Conservation (phyloP, 2,329 filamentous ascomycete species). For the Akanthomyces uredinophilus region DNA sequence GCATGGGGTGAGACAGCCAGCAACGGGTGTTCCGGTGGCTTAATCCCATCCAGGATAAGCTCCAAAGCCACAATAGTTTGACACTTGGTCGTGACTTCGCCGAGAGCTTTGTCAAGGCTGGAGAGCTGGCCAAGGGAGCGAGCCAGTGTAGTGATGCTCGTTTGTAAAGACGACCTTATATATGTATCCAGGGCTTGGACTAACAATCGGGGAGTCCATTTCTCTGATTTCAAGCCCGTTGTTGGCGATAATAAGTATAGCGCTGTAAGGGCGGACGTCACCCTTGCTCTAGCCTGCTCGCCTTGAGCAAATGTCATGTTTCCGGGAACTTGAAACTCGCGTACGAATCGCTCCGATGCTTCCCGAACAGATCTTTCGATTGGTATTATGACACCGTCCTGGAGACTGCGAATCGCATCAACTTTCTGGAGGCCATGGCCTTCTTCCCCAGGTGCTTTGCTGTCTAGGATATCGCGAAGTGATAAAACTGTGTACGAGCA, state of each 20-base stretch:
- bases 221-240: slow-evolving; percentile 45
- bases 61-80: slow-evolving; percentile 90
- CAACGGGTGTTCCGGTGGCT: slow-evolving; percentile 64
- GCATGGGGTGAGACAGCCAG: slow-evolving; percentile 37
- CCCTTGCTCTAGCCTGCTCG: slow-evolving; percentile 70
- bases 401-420: slow-evolving; percentile 64
- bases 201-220: slow-evolving; percentile 64
- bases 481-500: slow-evolving; percentile 75
- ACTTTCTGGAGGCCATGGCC: slow-evolving; percentile 71
- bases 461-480: slow-evolving; percentile 66
- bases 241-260: slow-evolving; percentile 78
- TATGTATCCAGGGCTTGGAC: slow-evolving; percentile 75
- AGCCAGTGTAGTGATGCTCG: slow-evolving; percentile 68
- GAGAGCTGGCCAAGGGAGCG: slow-evolving; percentile 75
- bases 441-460: slow-evolving; percentile 64
- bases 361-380: slow-evolving; percentile 69
- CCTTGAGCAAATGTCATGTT: slow-evolving; percentile 56
- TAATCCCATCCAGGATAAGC: slow-evolving; percentile 64
- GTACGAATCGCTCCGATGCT: slow-evolving; percentile 70
- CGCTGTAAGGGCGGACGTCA: slow-evolving; percentile 67
- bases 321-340: slow-evolving; percentile 69
- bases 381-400: slow-evolving; percentile 63
- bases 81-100: slow-evolving; percentile 77
- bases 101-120: slow-evolving; percentile 72
- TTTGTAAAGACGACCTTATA: slow-evolving; percentile 73